A percentile compares a stretch with the other conserved stretches of the same genome.
Conservation (phyloP, 2,329 filamentous ascomycete genomes). For the Mycosphaerelloides madeirae region DNA sequence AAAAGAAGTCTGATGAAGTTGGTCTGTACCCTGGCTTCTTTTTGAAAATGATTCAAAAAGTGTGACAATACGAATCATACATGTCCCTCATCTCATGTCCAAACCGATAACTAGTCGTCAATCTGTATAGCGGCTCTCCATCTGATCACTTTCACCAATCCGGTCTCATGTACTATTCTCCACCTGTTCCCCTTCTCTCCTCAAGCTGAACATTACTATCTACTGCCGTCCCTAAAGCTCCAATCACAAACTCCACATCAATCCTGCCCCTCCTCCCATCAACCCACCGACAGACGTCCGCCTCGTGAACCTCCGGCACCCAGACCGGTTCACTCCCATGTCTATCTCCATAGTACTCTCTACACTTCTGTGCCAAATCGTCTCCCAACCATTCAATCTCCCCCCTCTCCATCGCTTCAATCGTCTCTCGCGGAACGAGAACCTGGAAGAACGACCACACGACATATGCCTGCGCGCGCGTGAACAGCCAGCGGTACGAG, state of each 20-base stretch:
- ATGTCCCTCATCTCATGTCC: too few relatives aligned
- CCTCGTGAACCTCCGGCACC: slow-evolving; percentile 3
- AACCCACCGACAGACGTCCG: slow-evolving; percentile 5
- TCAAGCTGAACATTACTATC: slow-evolving; percentile 9
- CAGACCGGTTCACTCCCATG: slow-evolving; percentile 19
- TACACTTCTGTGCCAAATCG: slow-evolving; percentile 12
- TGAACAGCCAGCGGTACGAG: slow-evolving; percentile 23
- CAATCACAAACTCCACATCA: slow-evolving; percentile 17
- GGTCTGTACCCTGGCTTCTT: too few relatives aligned
- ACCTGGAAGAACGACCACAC: slow-evolving; percentile 30
- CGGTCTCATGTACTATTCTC: too few relatives aligned
- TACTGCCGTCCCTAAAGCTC: slow-evolving; percentile 21
- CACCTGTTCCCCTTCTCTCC: background rate
- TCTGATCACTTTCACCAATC: too few relatives aligned
- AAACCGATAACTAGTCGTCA: too few relatives aligned
- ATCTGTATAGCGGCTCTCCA: too few relatives aligned
- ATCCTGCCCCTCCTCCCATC: slow-evolving; percentile 9
- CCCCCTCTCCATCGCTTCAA: slow-evolving; percentile 22
- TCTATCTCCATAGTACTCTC: slow-evolving; percentile 19
- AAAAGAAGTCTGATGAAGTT: too few relatives aligned
- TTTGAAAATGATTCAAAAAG: too few relatives aligned
- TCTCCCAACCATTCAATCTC: slow-evolving; percentile 32
- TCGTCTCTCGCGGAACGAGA: slow-evolving; percentile 20
- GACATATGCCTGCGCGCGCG: slow-evolving; percentile 24
- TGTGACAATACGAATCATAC: too few relatives aligned